These are phyloP conservation scores for Cyamopsis tetragonoloba DNA, from an alignment of 306 rosid species.

Conservation along the genomic window DNA sequence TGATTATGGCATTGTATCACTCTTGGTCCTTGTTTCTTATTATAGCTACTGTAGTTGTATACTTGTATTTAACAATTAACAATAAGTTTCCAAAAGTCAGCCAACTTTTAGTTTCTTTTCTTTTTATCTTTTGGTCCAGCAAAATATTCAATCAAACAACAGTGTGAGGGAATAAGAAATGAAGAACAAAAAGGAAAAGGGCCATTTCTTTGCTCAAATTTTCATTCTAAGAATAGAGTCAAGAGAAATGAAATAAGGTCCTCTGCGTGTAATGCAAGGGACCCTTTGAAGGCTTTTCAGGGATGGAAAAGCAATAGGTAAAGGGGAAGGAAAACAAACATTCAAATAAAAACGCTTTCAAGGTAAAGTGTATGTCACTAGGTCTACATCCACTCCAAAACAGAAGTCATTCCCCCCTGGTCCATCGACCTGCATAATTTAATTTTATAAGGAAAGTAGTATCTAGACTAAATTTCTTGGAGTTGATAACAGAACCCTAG, in stretches of 20 bases:
- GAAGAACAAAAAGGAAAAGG: background rate
- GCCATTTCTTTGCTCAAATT: constrained; percentile 2
- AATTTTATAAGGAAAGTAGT: background rate
- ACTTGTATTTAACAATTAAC: too few species aligned
- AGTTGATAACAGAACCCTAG: background rate
- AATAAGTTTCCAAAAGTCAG: background rate
- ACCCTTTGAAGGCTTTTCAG: background rate
- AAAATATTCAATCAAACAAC: background rate
- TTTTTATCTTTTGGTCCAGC: background rate
- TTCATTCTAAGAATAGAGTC: background rate
- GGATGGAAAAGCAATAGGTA: background rate
- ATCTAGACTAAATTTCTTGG: background rate
- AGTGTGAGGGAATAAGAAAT: background rate
- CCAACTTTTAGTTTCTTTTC: background rate
- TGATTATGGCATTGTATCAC: too few species aligned
- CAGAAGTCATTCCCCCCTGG: background rate
- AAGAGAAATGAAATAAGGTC: constrained; percentile 5
- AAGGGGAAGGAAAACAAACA: background rate
- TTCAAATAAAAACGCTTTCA: background rate
- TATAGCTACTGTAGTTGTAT: background rate
- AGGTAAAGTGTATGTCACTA: background rate
- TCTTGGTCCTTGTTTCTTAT: background rate
- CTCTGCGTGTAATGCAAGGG: background rate
- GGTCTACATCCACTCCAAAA: background rate
- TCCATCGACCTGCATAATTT: constrained; percentile 8